A percentile compares a stretch with the other conserved stretches of the same genome.
phyloP scores from a whole-genome alignment of 202 grass and related monocot genomes.

The Saccharum hybrid region DNA sequence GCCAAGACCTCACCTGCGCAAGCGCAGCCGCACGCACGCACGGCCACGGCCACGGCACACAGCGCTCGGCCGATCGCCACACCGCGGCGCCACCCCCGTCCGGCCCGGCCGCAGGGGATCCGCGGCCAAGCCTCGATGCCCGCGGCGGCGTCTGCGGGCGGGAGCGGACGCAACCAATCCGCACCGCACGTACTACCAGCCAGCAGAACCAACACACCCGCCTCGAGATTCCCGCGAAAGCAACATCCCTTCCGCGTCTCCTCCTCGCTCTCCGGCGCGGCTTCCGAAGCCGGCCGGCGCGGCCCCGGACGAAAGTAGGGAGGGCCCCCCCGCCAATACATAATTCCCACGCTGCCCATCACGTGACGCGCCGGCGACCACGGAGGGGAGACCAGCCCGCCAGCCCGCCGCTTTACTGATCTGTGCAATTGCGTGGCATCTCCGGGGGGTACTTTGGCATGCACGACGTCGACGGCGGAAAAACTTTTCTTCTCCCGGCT shows the following conservation, averaged over 20 bases:
- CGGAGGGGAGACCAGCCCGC: no score
- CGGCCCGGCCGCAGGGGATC: constrained; percentile 42
- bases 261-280: constrained; percentile 17
- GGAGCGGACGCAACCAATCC: constrained; percentile 22
- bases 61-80: not conserved
- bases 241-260: constrained; percentile 24
- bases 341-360: constrained; percentile 48
- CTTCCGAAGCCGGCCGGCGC: constrained; percentile 4
- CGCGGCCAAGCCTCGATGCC: not conserved
- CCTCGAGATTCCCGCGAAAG: constrained; percentile 56
- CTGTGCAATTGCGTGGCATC: not conserved
- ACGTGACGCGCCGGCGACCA: constrained; percentile 23
- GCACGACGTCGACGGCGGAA: no score
- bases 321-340: not conserved
- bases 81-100: not conserved
- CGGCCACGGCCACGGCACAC: not conserved
- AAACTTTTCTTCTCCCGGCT: not conserved
- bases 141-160: constrained; percentile 19
- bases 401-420: not conserved
- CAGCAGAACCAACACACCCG: not conserved
- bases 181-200: constrained; percentile 30
- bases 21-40: not conserved
- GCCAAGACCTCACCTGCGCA: constrained; percentile 12
- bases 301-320: not conserved
- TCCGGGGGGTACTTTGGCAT: not conserved